Base-by-base conservation (phyloP, 2,329 filamentous ascomycete genomes). In the Botrytis pseudocinerea region DNA sequence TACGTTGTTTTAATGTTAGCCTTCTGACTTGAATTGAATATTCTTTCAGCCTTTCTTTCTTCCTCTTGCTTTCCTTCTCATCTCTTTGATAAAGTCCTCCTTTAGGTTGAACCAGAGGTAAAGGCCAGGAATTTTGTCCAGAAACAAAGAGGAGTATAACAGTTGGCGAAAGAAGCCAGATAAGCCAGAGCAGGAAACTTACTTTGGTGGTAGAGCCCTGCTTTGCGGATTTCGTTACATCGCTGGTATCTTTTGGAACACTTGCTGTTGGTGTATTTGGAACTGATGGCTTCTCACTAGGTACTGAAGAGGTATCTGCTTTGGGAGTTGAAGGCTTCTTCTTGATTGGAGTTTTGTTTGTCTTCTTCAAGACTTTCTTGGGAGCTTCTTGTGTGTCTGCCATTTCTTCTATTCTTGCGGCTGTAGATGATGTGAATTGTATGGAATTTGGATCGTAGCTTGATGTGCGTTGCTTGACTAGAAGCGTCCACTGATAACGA, bases 1-100 rank as follows among this genome's bases (percentile, higher is more conserved):
- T 72, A 72, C 70, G 68, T 72, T 72, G 46, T 44, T 69, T 51
- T 16, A 72, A n/a, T n/a, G 70, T 72, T 72, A 72, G 70, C 70
- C 51, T 48, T 72, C 51, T 59, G 54, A 72, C 51, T 44, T 40
- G 62, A 32, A 72, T 68, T n/a, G 70, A 72, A 69, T 72, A 69
- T 48, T 72, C 57, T 35, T 57, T 66, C 40, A 72, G 44, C 69
- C 59, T 69, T 57, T 68, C 65, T 54, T 32, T 68, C 40, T 59
- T 68, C 40, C 42, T 59, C 46, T 57, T 68, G 25, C 4, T 28
- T 68, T 57, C 65, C 40, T n/a, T 57, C 18, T 68, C 65, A 57
- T 32, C 35, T 40, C 10, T 57, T 57, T 57, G 65, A 68, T 16
- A 25, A 57, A 35, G 18, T 18, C 40, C 22, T 28, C 18, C 25